Conservation (phyloP, 164 flowering plant species). For the Aristolochia fimbriata region DNA sequence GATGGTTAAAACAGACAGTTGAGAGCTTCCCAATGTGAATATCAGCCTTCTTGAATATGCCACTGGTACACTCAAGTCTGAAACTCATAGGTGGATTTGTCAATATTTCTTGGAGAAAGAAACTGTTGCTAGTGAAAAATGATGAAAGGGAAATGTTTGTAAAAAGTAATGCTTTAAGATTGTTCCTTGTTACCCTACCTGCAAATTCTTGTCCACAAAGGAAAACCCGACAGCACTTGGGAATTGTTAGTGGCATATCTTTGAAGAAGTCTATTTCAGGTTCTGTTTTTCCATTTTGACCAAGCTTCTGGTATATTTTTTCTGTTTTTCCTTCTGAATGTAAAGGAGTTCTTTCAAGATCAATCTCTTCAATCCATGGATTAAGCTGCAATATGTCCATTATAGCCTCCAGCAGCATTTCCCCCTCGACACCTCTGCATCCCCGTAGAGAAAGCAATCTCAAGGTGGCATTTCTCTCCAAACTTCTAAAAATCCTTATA, state of each 20-base stretch:
- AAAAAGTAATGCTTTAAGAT: neutral
- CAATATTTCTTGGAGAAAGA: neutral
- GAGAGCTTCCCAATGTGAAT: too few relatives aligned
- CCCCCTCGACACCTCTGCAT: conserved; percentile 78
- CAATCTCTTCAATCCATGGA: conserved; percentile 89
- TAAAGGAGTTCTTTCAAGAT: conserved; percentile 69
- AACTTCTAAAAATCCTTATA: conserved; percentile 51
- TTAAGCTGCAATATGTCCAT: conserved; percentile 68
- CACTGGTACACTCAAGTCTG: too few relatives aligned
- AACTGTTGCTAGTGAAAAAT: neutral
- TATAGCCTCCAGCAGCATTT: conserved; percentile 52
- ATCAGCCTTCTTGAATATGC: too few relatives aligned
- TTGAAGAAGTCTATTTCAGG: conserved; percentile 58
- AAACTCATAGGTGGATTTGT: too few relatives aligned
- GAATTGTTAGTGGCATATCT: conserved; percentile 62
- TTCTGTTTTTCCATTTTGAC: conserved; percentile 52
- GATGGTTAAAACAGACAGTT: too few relatives aligned
- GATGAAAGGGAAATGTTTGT: neutral
- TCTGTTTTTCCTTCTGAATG: conserved; percentile 54
- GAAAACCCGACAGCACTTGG: conserved; percentile 77
- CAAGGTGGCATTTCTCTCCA: conserved; percentile 66
- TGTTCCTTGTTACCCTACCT: conserved; percentile 30
- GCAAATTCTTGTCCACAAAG: conserved; percentile 88
- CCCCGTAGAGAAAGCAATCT: conserved; percentile 66
- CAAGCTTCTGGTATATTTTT: conserved; percentile 52